Percentiles rank a stretch among this genome's conserved stretches.
Evolutionary conservation across 2,329 filamentous ascomycete genomes (phyloP).

Genomic region (Xenoacremonium recifei): DNA sequence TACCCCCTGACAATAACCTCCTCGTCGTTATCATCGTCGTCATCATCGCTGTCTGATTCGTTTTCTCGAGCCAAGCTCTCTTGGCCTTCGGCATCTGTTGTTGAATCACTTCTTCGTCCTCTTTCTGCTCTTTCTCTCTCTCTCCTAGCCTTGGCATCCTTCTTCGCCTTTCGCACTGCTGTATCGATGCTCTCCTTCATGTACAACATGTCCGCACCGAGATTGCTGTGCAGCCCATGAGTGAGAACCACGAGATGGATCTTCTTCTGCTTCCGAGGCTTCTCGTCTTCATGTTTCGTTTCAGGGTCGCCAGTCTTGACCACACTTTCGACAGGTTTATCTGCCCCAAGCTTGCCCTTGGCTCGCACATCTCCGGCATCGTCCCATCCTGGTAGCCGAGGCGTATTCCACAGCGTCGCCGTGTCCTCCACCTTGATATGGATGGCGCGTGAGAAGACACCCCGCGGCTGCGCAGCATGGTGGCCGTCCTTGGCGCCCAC

Average conservation of each 20-base stretch:
- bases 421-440: conserved; percentile 83
- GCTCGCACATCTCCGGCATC: conserved; percentile 35
- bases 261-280: conserved; percentile 63
- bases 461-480: conserved; percentile 64
- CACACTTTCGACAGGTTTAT: conserved; percentile 33
- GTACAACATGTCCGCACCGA: conserved; percentile 94
- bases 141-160: conserved; percentile 63
- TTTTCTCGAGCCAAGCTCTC: conserved; percentile 14
- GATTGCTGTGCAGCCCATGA: conserved; percentile 92
- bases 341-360: conserved; percentile 20
- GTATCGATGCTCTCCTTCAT: conserved; percentile 96
- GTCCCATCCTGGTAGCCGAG: conserved; percentile 69
- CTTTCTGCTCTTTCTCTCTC: conserved; percentile 44
- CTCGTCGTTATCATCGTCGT: conserved; percentile 69
- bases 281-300: conserved; percentile 19
- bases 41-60: conserved; percentile 27
- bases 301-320: conserved; percentile 32
- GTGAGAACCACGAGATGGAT: conserved; percentile 91
- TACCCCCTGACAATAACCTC: conserved; percentile 89
- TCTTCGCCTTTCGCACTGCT: conserved; percentile 70
- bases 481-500: conserved; percentile 54
- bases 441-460: conserved; percentile 82
- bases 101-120: conserved; percentile 5
- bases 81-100: conserved; percentile 11
- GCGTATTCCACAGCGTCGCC: conserved; percentile 88